Base-by-base conservation (phyloP, 2,329 filamentous ascomycete species). In the Aaosphaeria pasadenensis region DNA sequence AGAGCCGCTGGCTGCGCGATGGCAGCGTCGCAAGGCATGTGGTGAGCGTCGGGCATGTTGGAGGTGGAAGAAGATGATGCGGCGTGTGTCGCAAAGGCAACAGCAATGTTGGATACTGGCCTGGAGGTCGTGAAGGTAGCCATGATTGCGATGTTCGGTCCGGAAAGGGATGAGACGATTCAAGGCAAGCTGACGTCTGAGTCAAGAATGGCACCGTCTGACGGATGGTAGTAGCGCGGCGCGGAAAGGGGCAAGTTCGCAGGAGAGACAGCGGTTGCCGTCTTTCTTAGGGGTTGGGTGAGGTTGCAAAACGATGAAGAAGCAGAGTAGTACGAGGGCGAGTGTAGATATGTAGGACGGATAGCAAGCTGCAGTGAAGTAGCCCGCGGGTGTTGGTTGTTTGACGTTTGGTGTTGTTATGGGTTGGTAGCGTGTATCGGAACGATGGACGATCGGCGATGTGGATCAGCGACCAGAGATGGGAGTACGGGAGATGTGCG, bases 1-100 rank as follows among this genome's bases (percentile, higher is more conserved):
- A 96, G 84, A 70, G 83, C 77, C 54, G 55, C 61, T 44, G 58
- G 58, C 52, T 60, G 59, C 48, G 48, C 52, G 32, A 44, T 47
- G 46, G 52, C 52, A 51, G 50, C 44, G 43, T 46, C 48, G 48
- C 58, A 58, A 48, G 54, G 53, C 52, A 57, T 60, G 56, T 70
- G 60, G 49, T 64, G 59, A 13, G 54, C 39, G 44, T 63, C 63
- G 43, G 64, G 60, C 38, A 67, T 66, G 52, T 57, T 55, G 11
- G 50, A 48, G 17, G 17, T 24, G 17, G 17, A 24, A 3, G 17
- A 24, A 24, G 17, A 24, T 45, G 53, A 50, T 33, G 50, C 59
- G 45, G 62, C 57, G 49, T 64, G 61, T 42, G 57, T 57, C 49
- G 66, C 67, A 51, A 72, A 69, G 47, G 70, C 70, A 47, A 64